A percentile compares a stretch with the other conserved stretches of the same genome.
phyloP scores from a whole-genome alignment of 2,329 filamentous ascomycete genomes.

The Verruconis gallopava region DNA sequence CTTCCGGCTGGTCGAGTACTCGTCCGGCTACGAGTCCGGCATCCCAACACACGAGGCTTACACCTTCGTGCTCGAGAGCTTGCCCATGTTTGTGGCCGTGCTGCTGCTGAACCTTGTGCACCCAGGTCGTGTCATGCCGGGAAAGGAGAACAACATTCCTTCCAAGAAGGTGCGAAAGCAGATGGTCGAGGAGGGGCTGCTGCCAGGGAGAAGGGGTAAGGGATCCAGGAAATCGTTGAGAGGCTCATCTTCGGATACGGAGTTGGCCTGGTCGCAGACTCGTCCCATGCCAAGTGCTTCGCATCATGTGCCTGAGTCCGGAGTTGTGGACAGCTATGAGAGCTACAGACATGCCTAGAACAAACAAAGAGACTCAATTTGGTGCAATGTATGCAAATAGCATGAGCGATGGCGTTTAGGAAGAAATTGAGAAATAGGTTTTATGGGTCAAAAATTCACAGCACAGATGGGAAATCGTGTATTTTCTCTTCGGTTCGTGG shows the following conservation, averaged over 20 bases:
- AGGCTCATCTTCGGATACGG: not conserved
- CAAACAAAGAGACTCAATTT: too few species aligned
- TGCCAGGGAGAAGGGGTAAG: not conserved
- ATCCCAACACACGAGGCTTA: slow-evolving; percentile 40
- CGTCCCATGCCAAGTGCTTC: too few species aligned
- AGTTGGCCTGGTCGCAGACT: too few species aligned
- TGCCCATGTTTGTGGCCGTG: slow-evolving; percentile 39
- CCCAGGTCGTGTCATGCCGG: slow-evolving; percentile 13
- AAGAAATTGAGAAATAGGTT: too few species aligned
- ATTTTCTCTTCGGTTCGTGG: too few species aligned
- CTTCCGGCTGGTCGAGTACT: slow-evolving; percentile 47
- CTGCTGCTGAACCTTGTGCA: slow-evolving; percentile 17
- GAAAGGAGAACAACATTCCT: slow-evolving; percentile 2
- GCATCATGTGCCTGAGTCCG: too few species aligned
- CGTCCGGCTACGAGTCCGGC: slow-evolving; percentile 33
- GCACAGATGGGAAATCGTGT: too few species aligned
- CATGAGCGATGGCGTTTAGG: too few species aligned
- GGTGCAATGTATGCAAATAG: too few species aligned
- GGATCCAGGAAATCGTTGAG: not conserved
- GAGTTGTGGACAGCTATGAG: too few species aligned
- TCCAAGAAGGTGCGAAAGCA: not conserved
- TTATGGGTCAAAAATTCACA: too few species aligned
- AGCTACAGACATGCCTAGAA: too few species aligned
- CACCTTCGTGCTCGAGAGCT: slow-evolving; percentile 38
- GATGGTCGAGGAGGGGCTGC: not conserved